Conservation (phyloP, 805 yeast genomes). For the Suhomyces pyralidae region DNA sequence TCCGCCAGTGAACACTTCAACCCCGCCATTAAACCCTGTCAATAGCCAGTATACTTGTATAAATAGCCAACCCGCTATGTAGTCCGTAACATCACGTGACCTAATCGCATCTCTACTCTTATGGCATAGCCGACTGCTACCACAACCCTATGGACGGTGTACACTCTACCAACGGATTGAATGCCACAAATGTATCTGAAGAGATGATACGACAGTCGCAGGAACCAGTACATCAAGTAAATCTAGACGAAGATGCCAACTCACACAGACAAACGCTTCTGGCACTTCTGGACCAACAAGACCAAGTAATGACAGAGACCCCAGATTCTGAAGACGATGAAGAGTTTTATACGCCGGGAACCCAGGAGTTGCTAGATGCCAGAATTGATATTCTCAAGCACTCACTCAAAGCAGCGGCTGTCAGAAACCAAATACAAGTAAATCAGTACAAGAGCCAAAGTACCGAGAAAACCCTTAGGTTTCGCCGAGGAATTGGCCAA, state of each 20-base stretch:
- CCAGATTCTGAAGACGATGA: slow-evolving; percentile 53
- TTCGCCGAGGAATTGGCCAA: slow-evolving; percentile 43
- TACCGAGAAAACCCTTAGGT: slow-evolving; percentile 40
- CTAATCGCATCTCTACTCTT: neutral
- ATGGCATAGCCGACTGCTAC: neutral
- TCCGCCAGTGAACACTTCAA: neutral
- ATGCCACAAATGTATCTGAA: neutral
- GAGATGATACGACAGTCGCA: neutral
- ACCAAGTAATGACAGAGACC: slow-evolving; percentile 12
- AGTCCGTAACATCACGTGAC: neutral
- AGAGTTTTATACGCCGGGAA: slow-evolving; percentile 84
- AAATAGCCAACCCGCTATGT: no score
- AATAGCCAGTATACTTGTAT: no score
- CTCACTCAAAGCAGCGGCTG: slow-evolving; percentile 48
- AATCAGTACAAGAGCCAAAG: slow-evolving; percentile 25
- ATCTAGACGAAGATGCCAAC: neutral
- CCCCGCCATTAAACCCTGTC: no score
- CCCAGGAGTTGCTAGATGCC: slow-evolving; percentile 46
- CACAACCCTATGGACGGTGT: neutral
- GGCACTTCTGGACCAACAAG: neutral
- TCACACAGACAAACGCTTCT: neutral
- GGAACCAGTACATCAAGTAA: neutral
- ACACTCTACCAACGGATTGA: neutral
- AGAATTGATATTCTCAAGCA: slow-evolving; percentile 50
- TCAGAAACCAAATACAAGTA: slow-evolving; percentile 38